These are phyloP conservation scores for Plasmodium vinckei DNA, from an alignment of 169 alveolate genomes.

Conservation along the genomic window DNA sequence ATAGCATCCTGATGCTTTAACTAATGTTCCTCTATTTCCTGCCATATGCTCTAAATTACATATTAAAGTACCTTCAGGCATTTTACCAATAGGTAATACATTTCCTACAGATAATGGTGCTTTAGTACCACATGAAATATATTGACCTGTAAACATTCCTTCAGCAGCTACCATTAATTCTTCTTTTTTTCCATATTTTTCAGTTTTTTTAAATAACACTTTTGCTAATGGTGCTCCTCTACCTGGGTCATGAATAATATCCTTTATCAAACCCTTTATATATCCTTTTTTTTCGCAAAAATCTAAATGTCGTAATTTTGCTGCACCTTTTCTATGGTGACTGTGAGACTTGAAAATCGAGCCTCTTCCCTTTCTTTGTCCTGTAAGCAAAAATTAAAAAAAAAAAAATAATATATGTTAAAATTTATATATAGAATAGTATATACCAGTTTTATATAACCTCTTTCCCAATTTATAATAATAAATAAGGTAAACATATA, in stretches of 20 bases:
- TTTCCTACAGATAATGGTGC: constrained; percentile 98
- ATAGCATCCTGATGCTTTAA: constrained; percentile 98
- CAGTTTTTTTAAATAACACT: constrained; percentile 97
- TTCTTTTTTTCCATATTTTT: constrained; percentile 94
- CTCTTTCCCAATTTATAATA: too few relatives aligned
- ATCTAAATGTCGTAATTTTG: constrained; percentile 96
- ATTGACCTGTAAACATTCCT: constrained; percentile 99
- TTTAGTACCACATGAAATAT: constrained; percentile 97
- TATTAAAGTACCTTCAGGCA: constrained; percentile 99
- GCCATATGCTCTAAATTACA: constrained; percentile 96
- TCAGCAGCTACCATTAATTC: constrained; percentile 98
- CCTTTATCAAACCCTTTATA: constrained; percentile 98
- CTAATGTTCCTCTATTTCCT: constrained; percentile 99
- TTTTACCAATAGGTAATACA: constrained; percentile 96
- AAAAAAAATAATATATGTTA: not conserved
- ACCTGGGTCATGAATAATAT: constrained; percentile 99
- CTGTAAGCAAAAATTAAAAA: constrained; percentile 76
- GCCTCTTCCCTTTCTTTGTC: constrained; percentile 98
- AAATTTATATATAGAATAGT: not conserved
- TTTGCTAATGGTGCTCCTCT: constrained; percentile 99
- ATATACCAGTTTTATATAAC: too few relatives aligned
- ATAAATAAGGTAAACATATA: not conserved
- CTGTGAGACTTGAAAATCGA: constrained; percentile 95
- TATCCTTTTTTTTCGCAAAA: constrained; percentile 94
- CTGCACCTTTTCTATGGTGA: constrained; percentile 96